Conservation (phyloP, 129 eudicot genomes). For the Glebionis coronaria region DNA sequence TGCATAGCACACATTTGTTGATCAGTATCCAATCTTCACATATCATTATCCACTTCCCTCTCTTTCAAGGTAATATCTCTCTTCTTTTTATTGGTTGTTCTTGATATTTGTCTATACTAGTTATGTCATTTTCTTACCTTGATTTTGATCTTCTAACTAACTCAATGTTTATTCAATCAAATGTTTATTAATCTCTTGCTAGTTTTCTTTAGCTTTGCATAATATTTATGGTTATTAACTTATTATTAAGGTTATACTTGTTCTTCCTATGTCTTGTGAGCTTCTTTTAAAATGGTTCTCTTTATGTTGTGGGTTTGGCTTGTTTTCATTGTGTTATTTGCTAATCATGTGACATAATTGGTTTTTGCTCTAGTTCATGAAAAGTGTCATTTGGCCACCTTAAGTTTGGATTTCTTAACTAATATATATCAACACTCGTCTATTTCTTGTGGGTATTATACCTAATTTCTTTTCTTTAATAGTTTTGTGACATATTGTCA, state of each 20-base stretch:
- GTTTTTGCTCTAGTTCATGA: constrained; percentile 1
- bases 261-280: constrained; percentile 9
- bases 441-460: constrained; percentile 18
- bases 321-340: neutral
- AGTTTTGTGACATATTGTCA: neutral
- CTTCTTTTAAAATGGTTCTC: neutral
- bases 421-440: neutral
- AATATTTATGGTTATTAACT: neutral
- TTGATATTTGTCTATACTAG: neutral
- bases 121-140: constrained; percentile 22
- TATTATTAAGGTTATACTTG: neutral
- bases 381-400: neutral
- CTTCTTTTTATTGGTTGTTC: neutral
- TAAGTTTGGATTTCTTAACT: constrained; percentile 6
- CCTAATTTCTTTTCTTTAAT: constrained; percentile 10
- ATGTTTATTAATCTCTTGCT: constrained; percentile 10
- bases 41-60: constrained; percentile 22
- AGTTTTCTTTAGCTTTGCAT: constrained; percentile 1
- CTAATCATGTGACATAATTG: constrained; percentile 5
- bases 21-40: neutral
- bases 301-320: neutral
- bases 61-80: constrained; percentile 26
- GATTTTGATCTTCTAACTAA: neutral
- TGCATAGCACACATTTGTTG: constrained; percentile 14
- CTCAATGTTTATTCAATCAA: neutral